These are phyloP conservation scores for Kurtzmaniella quercitrusa DNA, from an alignment of 1,139 yeast species.

Conservation along the genomic window DNA sequence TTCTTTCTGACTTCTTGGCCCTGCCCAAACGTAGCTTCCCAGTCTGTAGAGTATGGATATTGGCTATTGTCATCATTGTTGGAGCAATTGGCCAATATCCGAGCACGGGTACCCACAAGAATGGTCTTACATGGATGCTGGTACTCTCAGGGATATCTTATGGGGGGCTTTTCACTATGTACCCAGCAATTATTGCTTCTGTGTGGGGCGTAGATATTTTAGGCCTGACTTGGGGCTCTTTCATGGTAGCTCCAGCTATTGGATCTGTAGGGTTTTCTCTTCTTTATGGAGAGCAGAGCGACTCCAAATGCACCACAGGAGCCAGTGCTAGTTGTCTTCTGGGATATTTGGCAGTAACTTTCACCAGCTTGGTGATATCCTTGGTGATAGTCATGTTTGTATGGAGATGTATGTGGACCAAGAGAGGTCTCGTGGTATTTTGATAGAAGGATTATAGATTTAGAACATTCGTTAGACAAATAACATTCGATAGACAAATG, in stretches of 20 bases:
- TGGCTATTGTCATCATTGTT: constrained; percentile 34
- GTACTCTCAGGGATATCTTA: constrained; percentile 65
- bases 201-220: constrained; percentile 89
- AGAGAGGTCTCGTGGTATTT: constrained; percentile 24
- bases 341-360: constrained; percentile 16
- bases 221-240: constrained; percentile 92
- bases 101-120: neutral
- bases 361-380: constrained; percentile 28
- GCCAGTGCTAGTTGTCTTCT: neutral
- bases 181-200: constrained; percentile 76
- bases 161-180: constrained; percentile 81
- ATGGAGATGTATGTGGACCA: constrained; percentile 34
- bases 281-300: constrained; percentile 66
- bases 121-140: constrained; percentile 37
- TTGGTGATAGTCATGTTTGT: constrained; percentile 23
- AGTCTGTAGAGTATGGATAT: constrained; percentile 39
- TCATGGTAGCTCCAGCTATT: constrained; percentile 86
- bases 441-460: constrained; percentile 6
- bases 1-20: constrained; percentile 53
- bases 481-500: too few species aligned
- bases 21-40: constrained; percentile 22
- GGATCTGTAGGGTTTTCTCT: constrained; percentile 74
- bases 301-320: constrained; percentile 25
- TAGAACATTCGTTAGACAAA: too few species aligned
- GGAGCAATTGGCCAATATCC: constrained; percentile 43